Evolutionary conservation across 1,139 yeast genomes (phyloP).

Genomic region (Hyphopichia khmerensis): DNA sequence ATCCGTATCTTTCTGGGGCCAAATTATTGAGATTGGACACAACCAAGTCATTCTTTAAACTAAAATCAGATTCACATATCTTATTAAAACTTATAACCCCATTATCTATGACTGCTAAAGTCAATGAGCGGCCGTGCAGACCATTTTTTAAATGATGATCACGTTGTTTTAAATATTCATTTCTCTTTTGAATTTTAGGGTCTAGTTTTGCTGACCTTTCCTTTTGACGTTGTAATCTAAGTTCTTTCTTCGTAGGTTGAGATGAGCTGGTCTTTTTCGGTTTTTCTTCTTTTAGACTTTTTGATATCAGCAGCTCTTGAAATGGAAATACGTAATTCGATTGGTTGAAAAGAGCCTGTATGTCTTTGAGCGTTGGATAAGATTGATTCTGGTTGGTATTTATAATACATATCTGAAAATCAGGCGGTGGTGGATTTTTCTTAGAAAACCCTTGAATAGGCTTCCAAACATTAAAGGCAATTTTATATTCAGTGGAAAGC

Average conservation of each 20-base stretch:
- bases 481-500: neutral
- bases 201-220: slow-evolving; percentile 29
- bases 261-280: slow-evolving; percentile 11
- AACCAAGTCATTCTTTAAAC: slow-evolving; percentile 25
- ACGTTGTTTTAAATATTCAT: slow-evolving; percentile 25
- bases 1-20: slow-evolving; percentile 8
- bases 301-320: slow-evolving; percentile 4
- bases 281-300: slow-evolving; percentile 13
- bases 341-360: slow-evolving; percentile 30
- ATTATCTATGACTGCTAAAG: slow-evolving; percentile 67
- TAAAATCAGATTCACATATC: slow-evolving; percentile 60
- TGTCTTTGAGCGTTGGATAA: slow-evolving; percentile 53
- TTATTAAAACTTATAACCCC: slow-evolving; percentile 71
- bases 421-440: slow-evolving; percentile 60
- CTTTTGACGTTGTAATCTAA: slow-evolving; percentile 20
- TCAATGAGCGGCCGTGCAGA: slow-evolving; percentile 38
- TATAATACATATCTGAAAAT: slow-evolving; percentile 66
- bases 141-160: slow-evolving; percentile 43
- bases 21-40: slow-evolving; percentile 12
- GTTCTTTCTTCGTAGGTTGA: slow-evolving; percentile 16
- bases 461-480: slow-evolving; percentile 76
- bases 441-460: slow-evolving; percentile 73
- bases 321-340: slow-evolving; percentile 13
- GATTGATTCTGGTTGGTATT: slow-evolving; percentile 42
- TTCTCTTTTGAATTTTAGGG: slow-evolving; percentile 20